phyloP scores from a whole-genome alignment of 1,284 basidiomycete genomes.

The Porodaedalea pini region DNA sequence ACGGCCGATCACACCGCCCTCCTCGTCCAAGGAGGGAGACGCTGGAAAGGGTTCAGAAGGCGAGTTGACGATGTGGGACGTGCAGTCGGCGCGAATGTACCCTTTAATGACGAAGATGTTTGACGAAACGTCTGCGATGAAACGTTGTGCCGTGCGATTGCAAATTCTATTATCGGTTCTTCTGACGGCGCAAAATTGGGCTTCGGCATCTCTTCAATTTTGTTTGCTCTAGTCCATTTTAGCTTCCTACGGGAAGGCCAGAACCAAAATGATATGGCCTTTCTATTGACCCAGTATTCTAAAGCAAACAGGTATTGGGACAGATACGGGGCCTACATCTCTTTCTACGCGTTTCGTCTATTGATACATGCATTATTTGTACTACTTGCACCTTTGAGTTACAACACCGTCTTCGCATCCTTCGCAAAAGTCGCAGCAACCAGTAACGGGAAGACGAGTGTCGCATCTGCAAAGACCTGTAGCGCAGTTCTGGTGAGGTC shows the following conservation, averaged over 20 bases:
- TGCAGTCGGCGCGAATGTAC: conserved; percentile 43
- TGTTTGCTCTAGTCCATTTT: not conserved
- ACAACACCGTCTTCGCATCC: conserved; percentile 24
- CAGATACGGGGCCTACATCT: conserved; percentile 85
- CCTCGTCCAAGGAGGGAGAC: conserved; percentile 55
- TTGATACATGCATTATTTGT: conserved; percentile 1
- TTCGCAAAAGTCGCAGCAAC: conserved; percentile 69
- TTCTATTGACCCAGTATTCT: conserved; percentile 75
- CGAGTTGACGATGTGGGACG: conserved; percentile 69
- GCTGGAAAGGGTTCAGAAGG: conserved; percentile 64
- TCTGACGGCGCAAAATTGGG: conserved; percentile 7
- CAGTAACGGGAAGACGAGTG: conserved; percentile 69
- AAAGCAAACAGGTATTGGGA: conserved; percentile 64
- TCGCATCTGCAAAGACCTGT: conserved; percentile 59
- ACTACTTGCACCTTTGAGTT: not conserved
- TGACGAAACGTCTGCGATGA: not conserved
- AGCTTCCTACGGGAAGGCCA: not conserved
- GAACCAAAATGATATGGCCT: conserved; percentile 63
- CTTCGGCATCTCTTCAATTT: conserved; percentile 13
- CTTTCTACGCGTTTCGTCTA: not conserved
- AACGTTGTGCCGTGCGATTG: not conserved
- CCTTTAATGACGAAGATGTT: conserved; percentile 15
- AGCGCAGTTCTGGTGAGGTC: not conserved
- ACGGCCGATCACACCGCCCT: conserved; percentile 50
- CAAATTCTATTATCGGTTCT: conserved; percentile 3